phyloP scores from a whole-genome alignment of 2,329 filamentous ascomycete genomes.

The Pseudofabraea citricarpa region DNA sequence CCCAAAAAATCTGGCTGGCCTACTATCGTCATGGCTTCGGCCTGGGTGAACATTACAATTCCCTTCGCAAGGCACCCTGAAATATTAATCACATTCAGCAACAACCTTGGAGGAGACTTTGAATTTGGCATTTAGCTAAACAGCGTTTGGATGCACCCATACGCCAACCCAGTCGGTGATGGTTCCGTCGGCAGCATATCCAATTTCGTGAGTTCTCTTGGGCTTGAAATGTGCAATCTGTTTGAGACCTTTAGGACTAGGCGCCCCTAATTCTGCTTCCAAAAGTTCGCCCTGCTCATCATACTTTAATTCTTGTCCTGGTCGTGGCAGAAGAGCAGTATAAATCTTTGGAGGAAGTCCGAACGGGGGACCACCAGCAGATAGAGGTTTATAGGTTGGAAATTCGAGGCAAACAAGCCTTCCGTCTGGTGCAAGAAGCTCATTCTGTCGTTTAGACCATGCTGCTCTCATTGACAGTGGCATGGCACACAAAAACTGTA shows the following conservation, averaged over 20 bases:
- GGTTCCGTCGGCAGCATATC: conserved; percentile 38
- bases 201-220: conserved; percentile 41
- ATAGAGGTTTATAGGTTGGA: conserved; percentile 65
- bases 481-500: conserved; percentile 58
- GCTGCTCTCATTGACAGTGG: conserved; percentile 44
- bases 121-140: not conserved
- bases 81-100: not conserved
- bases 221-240: conserved; percentile 47
- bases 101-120: not conserved
- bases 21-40: conserved; percentile 95
- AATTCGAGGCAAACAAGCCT: conserved; percentile 68
- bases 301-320: conserved; percentile 64
- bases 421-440: conserved; percentile 44
- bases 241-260: conserved; percentile 32
- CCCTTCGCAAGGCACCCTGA: conserved; percentile 48
- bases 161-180: conserved; percentile 50
- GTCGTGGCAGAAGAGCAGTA: conserved; percentile 62
- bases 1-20: conserved; percentile 71
- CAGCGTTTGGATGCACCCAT: conserved; percentile 35
- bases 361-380: conserved; percentile 67
- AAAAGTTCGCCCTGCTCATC: conserved; percentile 46
- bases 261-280: conserved; percentile 39
- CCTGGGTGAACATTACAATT: conserved; percentile 96
- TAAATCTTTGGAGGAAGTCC: conserved; percentile 66
- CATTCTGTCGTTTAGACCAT: conserved; percentile 49